Base-by-base conservation (phyloP, 148 eudicot species). In the Amaranthus palmeri region DNA sequence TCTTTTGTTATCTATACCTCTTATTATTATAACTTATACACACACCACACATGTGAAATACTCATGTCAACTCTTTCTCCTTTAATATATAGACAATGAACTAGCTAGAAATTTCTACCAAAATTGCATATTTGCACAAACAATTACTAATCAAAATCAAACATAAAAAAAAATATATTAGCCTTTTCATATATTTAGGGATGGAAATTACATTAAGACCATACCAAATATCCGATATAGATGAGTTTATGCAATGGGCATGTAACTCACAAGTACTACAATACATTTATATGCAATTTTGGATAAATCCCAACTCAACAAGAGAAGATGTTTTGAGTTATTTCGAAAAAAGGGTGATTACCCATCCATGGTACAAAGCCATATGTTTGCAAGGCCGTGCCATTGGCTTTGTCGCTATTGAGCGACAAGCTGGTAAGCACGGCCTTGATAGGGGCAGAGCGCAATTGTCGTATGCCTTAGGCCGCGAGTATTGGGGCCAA, bases 321-420 rank as follows among this genome's bases (percentile, higher is more conserved):
- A 77, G 65, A 49, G 77, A 77, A 46, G 61, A 80, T 44, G 83
- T 81, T 1, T 42, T 46, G 44, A 67, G 60, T 13, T 80, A 77
- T 67, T 76, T 82, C 69, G 50, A 44, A 10, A 54, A 82, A 10
- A 75, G 75, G 6, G 82, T 81, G 50, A 78, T 82, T 41, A 76
- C 82, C n/a, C 86, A 85, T 64, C 84, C 82, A 11, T 85, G 83
- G 80, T 77, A 80, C 49, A 71, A 80, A 45, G 80, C 88, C 12
- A 80, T 85, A 18, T 83, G 86, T 74, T 50, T 78, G 3, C 50
- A 75, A 0, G 75, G 77, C 72, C 70, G 70, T 10, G 76, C 82
- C 14, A 74, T 82, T 10, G 83, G 83, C 6, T 80, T 73, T 72
- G 7, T 85, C n/a, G 53, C 49, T 5, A 41, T 82, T 0, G 74